Percentiles rank a stretch among this genome's conserved stretches.
These are phyloP conservation scores for Botryotinia globosa DNA, from an alignment of 2,329 filamentous ascomycete species.

Conservation along the genomic window DNA sequence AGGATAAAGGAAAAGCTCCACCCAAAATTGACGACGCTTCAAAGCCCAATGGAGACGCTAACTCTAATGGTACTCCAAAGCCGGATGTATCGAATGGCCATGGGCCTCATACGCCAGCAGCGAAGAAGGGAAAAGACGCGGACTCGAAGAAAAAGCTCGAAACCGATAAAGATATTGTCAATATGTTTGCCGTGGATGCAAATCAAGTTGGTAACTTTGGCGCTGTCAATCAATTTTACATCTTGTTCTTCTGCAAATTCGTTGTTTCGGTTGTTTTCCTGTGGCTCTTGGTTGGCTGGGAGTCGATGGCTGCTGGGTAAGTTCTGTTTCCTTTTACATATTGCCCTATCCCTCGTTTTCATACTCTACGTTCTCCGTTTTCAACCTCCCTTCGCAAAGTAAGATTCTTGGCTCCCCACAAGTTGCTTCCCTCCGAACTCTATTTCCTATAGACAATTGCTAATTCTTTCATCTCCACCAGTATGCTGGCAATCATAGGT, in stretches of 20 bases:
- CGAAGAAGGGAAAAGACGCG: constrained; percentile 14
- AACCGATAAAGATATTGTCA: constrained; percentile 67
- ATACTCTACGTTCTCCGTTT: neutral
- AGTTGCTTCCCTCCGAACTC: too few species aligned
- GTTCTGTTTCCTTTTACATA: neutral
- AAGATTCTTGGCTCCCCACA: neutral
- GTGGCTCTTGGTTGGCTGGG: constrained; percentile 66
- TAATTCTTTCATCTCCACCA: neutral
- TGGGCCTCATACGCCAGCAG: neutral
- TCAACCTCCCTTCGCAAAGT: neutral
- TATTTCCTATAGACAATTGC: neutral
- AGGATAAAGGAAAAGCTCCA: constrained; percentile 13
- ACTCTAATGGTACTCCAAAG: neutral
- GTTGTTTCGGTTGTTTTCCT: constrained; percentile 63
- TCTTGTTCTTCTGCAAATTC: constrained; percentile 59
- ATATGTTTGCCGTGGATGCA: constrained; percentile 70
- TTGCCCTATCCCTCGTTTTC: neutral
- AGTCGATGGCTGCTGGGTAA: constrained; percentile 55
- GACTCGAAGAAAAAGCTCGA: constrained; percentile 38
- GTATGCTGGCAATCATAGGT: constrained; percentile 59
- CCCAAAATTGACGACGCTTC: neutral
- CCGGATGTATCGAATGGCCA: constrained; percentile 2
- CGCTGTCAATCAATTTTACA: constrained; percentile 60
- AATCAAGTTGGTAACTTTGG: constrained; percentile 64
- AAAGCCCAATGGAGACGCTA: constrained; percentile 13